phyloP scores from a whole-genome alignment of 2,329 filamentous ascomycete species.

The Dendryphion nanum region DNA sequence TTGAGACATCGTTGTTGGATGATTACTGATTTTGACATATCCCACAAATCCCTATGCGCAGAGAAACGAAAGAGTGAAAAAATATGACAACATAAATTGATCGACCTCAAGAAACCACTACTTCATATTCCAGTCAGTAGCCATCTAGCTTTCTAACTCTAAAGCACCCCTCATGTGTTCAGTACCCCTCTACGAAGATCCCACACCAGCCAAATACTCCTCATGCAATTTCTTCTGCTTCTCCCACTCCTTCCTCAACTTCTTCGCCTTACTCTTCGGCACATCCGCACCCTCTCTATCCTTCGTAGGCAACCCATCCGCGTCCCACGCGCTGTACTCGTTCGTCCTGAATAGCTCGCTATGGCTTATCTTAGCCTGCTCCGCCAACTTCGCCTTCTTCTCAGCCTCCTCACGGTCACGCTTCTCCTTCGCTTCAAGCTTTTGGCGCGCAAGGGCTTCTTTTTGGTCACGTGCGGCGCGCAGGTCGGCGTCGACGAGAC shows the following conservation, averaged over 20 bases:
- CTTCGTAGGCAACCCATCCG: conserved; percentile 74
- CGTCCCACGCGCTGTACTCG: conserved; percentile 78
- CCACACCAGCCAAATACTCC: conserved; percentile 22
- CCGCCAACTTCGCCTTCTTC: conserved; percentile 53
- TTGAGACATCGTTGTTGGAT: too few relatives aligned
- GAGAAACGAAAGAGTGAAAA: too few relatives aligned
- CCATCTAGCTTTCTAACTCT: too few relatives aligned
- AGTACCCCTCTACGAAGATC: not conserved
- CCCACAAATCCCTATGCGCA: too few relatives aligned
- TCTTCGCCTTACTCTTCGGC: conserved; percentile 76
- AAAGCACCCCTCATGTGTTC: too few relatives aligned
- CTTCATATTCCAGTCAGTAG: too few relatives aligned
- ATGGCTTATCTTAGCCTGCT: conserved; percentile 58
- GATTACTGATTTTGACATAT: too few relatives aligned
- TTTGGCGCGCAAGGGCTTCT: conserved; percentile 46
- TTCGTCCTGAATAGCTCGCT: conserved; percentile 57
- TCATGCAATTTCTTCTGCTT: conserved; percentile 84
- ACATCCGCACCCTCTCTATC: conserved; percentile 77
- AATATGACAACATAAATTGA: too few relatives aligned
- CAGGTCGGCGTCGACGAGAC: conserved; percentile 61
- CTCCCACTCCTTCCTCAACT: conserved; percentile 85
- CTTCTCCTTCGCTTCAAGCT: conserved; percentile 45
- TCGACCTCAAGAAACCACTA: too few relatives aligned
- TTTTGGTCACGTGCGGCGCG: conserved; percentile 54
- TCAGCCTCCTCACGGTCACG: conserved; percentile 60